These are phyloP conservation scores for Yamadazyma nakazawae DNA, from an alignment of 805 yeast genomes.

Conservation along the genomic window DNA sequence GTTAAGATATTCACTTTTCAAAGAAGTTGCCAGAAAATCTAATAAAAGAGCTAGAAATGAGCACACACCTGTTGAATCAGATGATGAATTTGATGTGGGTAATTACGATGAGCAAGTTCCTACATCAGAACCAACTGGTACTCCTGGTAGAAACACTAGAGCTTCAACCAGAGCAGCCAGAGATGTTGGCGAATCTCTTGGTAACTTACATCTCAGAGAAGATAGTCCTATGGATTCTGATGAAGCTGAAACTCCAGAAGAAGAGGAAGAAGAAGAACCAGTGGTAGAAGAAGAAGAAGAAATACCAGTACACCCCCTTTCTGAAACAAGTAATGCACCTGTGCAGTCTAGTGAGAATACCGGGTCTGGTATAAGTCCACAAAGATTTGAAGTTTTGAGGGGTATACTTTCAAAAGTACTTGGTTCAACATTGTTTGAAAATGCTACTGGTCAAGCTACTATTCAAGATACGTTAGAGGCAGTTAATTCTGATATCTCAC, in stretches of 20 bases:
- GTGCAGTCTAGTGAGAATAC: conserved; percentile 5
- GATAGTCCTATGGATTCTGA: conserved; percentile 15
- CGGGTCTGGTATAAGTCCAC: conserved; percentile 27
- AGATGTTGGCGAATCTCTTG: conserved; percentile 25
- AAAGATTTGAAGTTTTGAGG: conserved; percentile 30
- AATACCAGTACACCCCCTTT: conserved; percentile 20
- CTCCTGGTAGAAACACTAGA: conserved; percentile 8
- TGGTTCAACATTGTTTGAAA: conserved; percentile 31
- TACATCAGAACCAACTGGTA: background rate
- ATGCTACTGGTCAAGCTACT: conserved; percentile 30
- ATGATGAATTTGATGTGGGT: conserved; percentile 23
- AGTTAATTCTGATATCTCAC: conserved; percentile 34
- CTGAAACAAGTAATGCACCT: conserved; percentile 16
- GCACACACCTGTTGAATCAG: conserved; percentile 31
- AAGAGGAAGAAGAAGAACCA: background rate
- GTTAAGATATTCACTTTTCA: conserved; percentile 81
- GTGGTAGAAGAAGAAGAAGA: background rate
- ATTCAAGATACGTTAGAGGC: conserved; percentile 28
- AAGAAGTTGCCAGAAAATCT: conserved; percentile 53
- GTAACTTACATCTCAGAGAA: conserved; percentile 26
- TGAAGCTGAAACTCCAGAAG: conserved; percentile 13
- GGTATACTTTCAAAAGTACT: conserved; percentile 29
- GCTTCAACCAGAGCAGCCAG: conserved; percentile 10
- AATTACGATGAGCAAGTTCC: conserved; percentile 19
- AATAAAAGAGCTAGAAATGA: conserved; percentile 30